phyloP scores from a whole-genome alignment of 1,284 basidiomycete genomes.

The Tetrapyrgos nigripes region DNA sequence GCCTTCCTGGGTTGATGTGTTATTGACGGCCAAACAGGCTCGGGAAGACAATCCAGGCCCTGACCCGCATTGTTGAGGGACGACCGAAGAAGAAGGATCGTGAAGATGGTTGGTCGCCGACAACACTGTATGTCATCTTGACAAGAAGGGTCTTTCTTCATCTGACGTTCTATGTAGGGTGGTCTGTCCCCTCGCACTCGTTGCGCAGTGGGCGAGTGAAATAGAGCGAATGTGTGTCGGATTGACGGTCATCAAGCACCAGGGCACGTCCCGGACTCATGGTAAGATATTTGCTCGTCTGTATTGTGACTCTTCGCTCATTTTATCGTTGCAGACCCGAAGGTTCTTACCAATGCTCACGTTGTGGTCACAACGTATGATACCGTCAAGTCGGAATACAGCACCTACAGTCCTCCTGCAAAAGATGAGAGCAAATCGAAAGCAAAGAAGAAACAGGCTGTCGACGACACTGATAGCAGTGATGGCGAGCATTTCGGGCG shows the following conservation, averaged over 20 bases:
- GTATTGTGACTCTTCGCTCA: neutral
- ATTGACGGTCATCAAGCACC: constrained; percentile 81
- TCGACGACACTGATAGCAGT: constrained; percentile 44
- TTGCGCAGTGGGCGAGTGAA: constrained; percentile 93
- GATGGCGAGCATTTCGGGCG: constrained; percentile 45
- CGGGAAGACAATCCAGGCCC: constrained; percentile 93
- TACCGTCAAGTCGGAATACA: constrained; percentile 79
- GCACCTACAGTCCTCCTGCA: constrained; percentile 48
- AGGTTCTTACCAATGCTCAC: constrained; percentile 66
- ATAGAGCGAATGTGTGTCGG: constrained; percentile 78
- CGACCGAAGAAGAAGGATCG: constrained; percentile 71
- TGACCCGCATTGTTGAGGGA: constrained; percentile 84
- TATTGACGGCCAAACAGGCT: constrained; percentile 50
- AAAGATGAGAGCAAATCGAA: constrained; percentile 58
- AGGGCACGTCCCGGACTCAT: constrained; percentile 75
- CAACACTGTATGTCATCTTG: constrained; percentile 69
- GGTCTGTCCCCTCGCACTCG: constrained; percentile 83
- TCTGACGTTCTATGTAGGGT: constrained; percentile 54
- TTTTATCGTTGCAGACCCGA: constrained; percentile 54
- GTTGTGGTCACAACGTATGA: constrained; percentile 89
- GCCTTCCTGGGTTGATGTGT: constrained; percentile 1
- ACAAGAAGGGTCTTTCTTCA: neutral
- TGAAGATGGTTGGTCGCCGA: constrained; percentile 71
- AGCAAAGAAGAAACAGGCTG: constrained; percentile 33
- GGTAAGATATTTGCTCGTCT: constrained; percentile 46